Base-by-base conservation (phyloP, 2,329 filamentous ascomycete species). In the Ascochyta fabae region DNA sequence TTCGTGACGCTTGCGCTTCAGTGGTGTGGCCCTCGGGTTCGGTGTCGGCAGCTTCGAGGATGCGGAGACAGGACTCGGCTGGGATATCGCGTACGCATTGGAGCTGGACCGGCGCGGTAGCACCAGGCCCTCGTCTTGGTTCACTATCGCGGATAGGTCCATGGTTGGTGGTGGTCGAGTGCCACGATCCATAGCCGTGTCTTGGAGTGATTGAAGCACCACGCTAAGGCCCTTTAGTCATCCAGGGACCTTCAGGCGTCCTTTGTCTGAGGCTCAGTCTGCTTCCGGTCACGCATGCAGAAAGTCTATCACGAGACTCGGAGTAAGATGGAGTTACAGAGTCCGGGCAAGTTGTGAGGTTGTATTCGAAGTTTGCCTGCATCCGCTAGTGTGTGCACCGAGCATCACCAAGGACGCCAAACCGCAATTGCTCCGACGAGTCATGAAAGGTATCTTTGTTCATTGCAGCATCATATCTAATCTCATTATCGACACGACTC, bases 101-200 rank as follows among this genome's bases (percentile, higher is more conserved):
- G 72, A 73, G 51, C 66, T 60, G 34, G 71, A 70, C 42, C 69
- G 67, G 56, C 71, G 72, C 50, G 68, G 69, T 62, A 62, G 59
- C 60, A 66, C 67, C 57, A 64, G 57, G 58, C 60, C 65, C 51
- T 71, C 62, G 60, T 67, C 67, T 48, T 71, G 69, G 55, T 73
- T 72, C 46, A 75, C 68, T 64, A 75, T 68, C 46, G 66, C 66
- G 55, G 68, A 66, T 64, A 75, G 70, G 57, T 75, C 68, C 72
- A 75, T 75, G 53, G 61, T 70, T 61, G 62, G 63, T 64, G 55
- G 60, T 70, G 60, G 55, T 47, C 59, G 66, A 60, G 60, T 66
- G 60, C 58, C 58, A 59, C 53, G 61, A 60, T 62, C 47, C 53
- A 62, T 59, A n/a, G 48, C 52, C 52, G 45, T 52, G 49, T 58